Base-by-base conservation (phyloP, 768 basidiomycete species). In the Infundibulicybe gibba region DNA sequence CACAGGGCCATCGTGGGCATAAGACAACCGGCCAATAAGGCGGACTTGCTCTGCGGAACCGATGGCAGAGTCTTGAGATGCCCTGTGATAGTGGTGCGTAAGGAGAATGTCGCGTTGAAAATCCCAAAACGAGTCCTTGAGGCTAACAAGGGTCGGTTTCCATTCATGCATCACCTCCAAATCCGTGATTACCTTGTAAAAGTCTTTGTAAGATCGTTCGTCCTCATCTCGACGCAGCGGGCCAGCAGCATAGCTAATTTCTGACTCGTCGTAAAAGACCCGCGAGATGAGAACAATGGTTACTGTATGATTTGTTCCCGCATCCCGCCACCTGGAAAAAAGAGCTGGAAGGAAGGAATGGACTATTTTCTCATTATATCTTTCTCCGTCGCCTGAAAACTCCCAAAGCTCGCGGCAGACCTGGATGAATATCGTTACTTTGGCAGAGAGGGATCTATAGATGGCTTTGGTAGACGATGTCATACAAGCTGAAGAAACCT, bases 361-460 rank as follows among this genome's bases (percentile, higher is more conserved):
- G 2, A 95, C 87, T n/a, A 95, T 89, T 69, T 98, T 98, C 63
- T 98, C 97, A 60, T 91, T 87, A 66, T 87, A 93, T 5, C 94
- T 81, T 63, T 97, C 94, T 17, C 97, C 97, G 51, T 98, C 97
- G 32, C 90, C 93, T 17, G 94, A 80, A 60, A 98, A 98, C 57
- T 97, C 90, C 91, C 92, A 98, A 45, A 97, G 80, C 61, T 98
- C 97, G 41, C 85, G 81, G 62, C 93, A 95, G 13, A 99, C 88
- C 72, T 97, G 94, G 41, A 99, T 92, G 63, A 97, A 95, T 47
- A 98, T 86, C 15, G 90, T 97, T 32, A 87, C 78, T 58, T 88
- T 92, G 37, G 94, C 93, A 1, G 93, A 94, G 39, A 94, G 80
- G 11, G 92, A 92, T 35, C 97, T 79, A 57, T 86, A 94, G 30